Evolutionary conservation across 1,284 basidiomycete genomes (phyloP), one percentile per base, ranked within the genome.

Genomic region (Neotropicomus parvogracilis): DNA sequence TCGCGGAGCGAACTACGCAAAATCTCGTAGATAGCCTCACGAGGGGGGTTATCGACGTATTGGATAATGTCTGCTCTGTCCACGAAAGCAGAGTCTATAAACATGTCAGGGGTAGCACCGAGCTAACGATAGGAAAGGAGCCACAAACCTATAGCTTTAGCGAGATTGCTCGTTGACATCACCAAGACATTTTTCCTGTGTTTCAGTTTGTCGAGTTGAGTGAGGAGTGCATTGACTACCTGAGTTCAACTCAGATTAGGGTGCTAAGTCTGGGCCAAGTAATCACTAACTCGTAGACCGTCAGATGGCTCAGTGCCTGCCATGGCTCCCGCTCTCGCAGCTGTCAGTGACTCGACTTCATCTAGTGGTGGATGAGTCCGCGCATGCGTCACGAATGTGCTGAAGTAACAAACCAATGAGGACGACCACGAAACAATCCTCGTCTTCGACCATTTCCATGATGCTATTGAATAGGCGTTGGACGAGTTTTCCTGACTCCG

Each of bases 191-290:
- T 99, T 69, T 91, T 94, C 53, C 84, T 80, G 54, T 89, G 84
- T 66, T 91, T 94, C 14, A 99, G 76, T 68, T 95, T 97, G 73
- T 99, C 97, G 3, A 99, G 78, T 69, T 99, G 95, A 0, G 97
- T 99, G 6, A 99, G 75, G 1, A 99, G 79, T 0, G 97, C 97
- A 65, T 99, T 99, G 36, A 99, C 97, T 8, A 98, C 95, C 91
- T 95, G 62, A 13, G 34, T 45, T n/a, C 19, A 40, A 31, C 32
- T 32, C 16, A 40, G 14, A 40, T 47, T 14, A 45, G 16, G 21
- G 17, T 13, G 12, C 19, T 7, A 34, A 16, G 31, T 24, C 28
- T 16, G n/a, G 27, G 16, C 20, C 44, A 12, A 20, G 40, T 10
- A n/a, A 17, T 27, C 29, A 66, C 80, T 45, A 60, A 93, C 93